Evolutionary conservation across 106 monocot species (phyloP).

Genomic region (Dendrobium officinale): DNA sequence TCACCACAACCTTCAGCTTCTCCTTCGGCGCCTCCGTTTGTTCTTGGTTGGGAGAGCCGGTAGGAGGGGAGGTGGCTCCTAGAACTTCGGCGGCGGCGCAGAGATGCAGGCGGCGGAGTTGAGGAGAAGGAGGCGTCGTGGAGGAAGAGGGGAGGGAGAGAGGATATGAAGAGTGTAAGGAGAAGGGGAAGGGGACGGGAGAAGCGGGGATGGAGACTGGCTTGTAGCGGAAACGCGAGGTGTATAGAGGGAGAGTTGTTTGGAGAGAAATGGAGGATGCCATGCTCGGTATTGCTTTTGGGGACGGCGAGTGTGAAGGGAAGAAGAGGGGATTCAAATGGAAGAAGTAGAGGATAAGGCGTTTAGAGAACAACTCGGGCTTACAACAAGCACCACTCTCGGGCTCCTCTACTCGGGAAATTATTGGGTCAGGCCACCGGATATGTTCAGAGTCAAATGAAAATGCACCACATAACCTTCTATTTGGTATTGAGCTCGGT

Average conservation of each 20-base stretch:
- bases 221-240: neutral
- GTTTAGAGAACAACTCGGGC: too few species aligned
- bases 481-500: too few species aligned
- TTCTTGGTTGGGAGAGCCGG: neutral
- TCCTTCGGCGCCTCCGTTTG: slow-evolving; percentile 1
- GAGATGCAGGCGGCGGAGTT: neutral
- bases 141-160: slow-evolving; percentile 2
- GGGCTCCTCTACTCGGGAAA: too few species aligned
- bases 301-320: too few species aligned
- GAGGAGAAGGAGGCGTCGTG: neutral
- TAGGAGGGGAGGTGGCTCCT: neutral
- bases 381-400: too few species aligned
- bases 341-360: too few species aligned
- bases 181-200: neutral
- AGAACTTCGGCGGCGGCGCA: neutral
- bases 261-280: neutral
- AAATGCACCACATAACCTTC: too few species aligned
- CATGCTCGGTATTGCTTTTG: too few species aligned
- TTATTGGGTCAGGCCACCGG: too few species aligned
- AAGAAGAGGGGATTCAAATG: too few species aligned
- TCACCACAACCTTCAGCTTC: slow-evolving; percentile 36
- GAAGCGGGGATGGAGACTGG: neutral
- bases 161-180: neutral
- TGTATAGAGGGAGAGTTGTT: neutral
- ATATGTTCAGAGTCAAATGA: too few species aligned